phyloP scores from a whole-genome alignment of 2,329 filamentous ascomycete species.

The Curvularia verruculosa region DNA sequence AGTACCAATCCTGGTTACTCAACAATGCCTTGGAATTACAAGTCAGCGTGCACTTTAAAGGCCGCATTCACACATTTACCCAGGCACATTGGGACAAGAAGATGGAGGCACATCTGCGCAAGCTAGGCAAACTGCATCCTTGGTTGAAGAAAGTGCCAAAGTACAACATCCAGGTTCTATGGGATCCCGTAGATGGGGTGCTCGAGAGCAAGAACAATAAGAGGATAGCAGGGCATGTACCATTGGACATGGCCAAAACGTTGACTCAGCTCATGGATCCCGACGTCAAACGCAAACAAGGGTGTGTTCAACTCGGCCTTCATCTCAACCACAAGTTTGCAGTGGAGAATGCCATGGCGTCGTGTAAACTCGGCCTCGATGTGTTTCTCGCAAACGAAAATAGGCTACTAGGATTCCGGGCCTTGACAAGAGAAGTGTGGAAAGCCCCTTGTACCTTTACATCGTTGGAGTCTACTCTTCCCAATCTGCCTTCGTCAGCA shows the following conservation, averaged over 20 bases:
- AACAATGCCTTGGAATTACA: constrained; percentile 26
- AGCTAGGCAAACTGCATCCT: constrained; percentile 29
- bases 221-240: constrained; percentile 24
- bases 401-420: neutral
- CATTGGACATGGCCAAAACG: constrained; percentile 26
- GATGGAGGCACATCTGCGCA: constrained; percentile 27
- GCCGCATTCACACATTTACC: constrained; percentile 33
- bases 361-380: constrained; percentile 24
- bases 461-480: neutral
- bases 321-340: constrained; percentile 21
- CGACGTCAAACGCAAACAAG: constrained; percentile 18
- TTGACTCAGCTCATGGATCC: constrained; percentile 24
- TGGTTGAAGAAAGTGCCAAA: constrained; percentile 34
- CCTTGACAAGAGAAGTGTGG: constrained; percentile 18
- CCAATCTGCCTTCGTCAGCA: neutral
- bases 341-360: constrained; percentile 9
- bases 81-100: constrained; percentile 39
- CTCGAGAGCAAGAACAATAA: constrained; percentile 25
- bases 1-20: constrained; percentile 35
- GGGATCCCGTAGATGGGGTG: constrained; percentile 27
- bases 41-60: constrained; percentile 34
- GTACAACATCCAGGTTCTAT: constrained; percentile 35
- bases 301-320: constrained; percentile 23
- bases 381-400: constrained; percentile 11
- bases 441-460: constrained; percentile 7